phyloP scores from a whole-genome alignment of 441 rosid species.

The Populus hybrid region DNA sequence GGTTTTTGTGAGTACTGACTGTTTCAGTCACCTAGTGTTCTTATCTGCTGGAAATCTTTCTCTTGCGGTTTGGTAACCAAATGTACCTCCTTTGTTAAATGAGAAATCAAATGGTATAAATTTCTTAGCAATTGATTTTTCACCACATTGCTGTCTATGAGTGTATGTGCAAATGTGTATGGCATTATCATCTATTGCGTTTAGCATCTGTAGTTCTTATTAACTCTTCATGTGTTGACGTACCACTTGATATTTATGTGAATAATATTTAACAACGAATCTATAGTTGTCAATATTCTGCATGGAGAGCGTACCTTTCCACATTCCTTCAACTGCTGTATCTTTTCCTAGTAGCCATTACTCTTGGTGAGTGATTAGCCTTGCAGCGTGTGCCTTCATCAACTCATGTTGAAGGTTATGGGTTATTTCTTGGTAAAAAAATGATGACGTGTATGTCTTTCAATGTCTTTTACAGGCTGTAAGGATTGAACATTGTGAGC shows the following conservation, averaged over 20 bases:
- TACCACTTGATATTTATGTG: neutral
- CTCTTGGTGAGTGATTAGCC: neutral
- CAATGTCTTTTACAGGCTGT: conserved; percentile 56
- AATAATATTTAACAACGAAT: neutral
- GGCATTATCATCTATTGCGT: neutral
- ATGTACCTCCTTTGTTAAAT: neutral
- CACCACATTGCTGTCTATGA: neutral
- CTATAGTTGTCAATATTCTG: neutral
- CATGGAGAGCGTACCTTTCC: neutral
- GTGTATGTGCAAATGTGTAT: neutral
- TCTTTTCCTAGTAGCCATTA: neutral
- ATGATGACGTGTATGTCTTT: conserved; percentile 8
- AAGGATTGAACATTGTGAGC: conserved; percentile 95
- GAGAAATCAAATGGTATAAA: neutral
- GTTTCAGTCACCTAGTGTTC: neutral
- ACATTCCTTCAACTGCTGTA: neutral
- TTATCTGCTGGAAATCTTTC: neutral
- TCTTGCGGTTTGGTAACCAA: neutral
- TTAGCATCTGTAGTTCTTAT: neutral
- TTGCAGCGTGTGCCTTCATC: neutral
- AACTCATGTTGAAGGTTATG: neutral
- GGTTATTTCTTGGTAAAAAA: neutral
- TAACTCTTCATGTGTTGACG: neutral
- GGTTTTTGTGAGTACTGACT: conserved; percentile 2
- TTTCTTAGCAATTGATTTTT: neutral